Base-by-base conservation (phyloP, 352 stramenopile species). In the Phytophthora pini region DNA sequence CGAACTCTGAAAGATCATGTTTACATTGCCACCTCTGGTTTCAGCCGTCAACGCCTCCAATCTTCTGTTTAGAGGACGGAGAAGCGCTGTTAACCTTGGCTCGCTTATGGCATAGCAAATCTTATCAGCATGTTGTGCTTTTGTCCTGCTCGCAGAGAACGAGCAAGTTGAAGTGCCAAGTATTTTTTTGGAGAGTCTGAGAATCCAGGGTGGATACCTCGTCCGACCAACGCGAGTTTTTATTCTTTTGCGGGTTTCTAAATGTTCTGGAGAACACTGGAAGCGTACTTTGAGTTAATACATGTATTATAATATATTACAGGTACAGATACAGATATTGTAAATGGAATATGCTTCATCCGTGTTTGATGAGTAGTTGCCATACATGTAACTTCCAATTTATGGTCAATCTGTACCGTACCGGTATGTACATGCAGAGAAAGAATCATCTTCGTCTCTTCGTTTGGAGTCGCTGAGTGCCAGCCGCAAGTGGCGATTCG, bases 131-230 rank as follows among this genome's bases (percentile, higher is more conserved):
- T 26, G n/a, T 63, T 11, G 55, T 55, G 32, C 55, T 34, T 2
- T 59, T 9, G 52, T 50, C n/a, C 6, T 31, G 7, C 13, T 43
- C 24, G 15, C 51, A 47, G 24, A 57, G 50, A 20, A 39, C 20
- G 13, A 57, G 6, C 50, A 48, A 50, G n/a, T 59, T 59, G 39
- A 59, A 59, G 52, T n/a, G 32, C 22, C 44, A 48, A 27, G 7
- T 11, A 1, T 34, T n/a, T 39, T 52, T 17, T 52, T 40, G 15
- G 31, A 17, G 32, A 45, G 48, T 43, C 17, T 17, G 17, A 17
- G 17, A 17, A 17, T 17, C 45, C 45, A 63, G 31, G 55, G 43
- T 63, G 55, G 55, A 45, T 63, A 49, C 55, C 22, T 20, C 17
- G 17, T 20, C 17, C 17, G 17, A 20, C 17, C 17, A 51, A 12